Evolutionary conservation across 2,329 filamentous ascomycete species (phyloP), one percentile per base, ranked within the genome.

Genomic region (Leptographium lundbergii): DNA sequence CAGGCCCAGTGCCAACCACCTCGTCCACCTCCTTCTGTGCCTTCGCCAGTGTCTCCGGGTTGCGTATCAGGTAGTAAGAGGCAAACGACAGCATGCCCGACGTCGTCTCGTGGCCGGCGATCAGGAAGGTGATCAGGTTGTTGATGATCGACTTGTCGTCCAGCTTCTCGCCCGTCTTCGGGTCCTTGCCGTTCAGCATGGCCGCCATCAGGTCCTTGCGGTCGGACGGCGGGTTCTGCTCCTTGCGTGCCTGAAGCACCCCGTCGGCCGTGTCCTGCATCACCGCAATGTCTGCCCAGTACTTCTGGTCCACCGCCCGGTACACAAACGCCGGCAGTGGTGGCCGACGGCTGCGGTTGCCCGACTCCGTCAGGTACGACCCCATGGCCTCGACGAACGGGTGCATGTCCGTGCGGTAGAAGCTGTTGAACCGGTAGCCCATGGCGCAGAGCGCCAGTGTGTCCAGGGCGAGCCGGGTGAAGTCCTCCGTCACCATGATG

Each of bases 381-480:
- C 76, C 75, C 86, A 90, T 89, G 39, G 84, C 80, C 52, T 76
- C 69, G 47, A 89, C 76, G 64, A 91, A 90, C 0, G 86, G 86
- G 63, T 91, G 87, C 68, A 86, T 73, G 10, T 82, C 76, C 19
- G 87, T 79, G 32, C 77, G 64, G 67, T 90, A 91, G 70, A 85
- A 89, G 1, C 81, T 85, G 70, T 90, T 90, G 76, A 90, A 90
- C 22, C 87, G 82, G 61, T 78, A 86, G 45, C 81, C 80, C 82
- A 88, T 86, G n/a, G 81, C 75, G 68, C 85, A 87, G 3, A 91
- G 76, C 1, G 84, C 85, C 10, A 91, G 77, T 0, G 86, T 87
- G 67, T 91, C 87, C 2, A 91, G 77, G 0, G 87, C 83, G 36
- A 90, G 72, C n/a, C 86, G 79, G 2, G 86, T 88, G 62, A 88